phyloP scores from a whole-genome alignment of 805 yeast genomes.

The Zygoascus bituminiphila region DNA sequence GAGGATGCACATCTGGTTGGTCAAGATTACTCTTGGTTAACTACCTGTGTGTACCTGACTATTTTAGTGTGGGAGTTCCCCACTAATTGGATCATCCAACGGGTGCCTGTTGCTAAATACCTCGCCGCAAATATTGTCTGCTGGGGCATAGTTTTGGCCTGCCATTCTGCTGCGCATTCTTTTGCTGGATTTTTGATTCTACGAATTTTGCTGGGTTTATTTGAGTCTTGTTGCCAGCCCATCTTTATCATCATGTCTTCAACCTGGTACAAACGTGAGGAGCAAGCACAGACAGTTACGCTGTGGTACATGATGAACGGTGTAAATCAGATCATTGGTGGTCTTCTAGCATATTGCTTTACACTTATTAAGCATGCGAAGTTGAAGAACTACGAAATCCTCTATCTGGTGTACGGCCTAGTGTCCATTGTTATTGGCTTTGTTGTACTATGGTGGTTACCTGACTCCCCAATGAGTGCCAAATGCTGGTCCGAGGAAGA shows the following conservation, averaged over 20 bases:
- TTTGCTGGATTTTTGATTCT: slow-evolving; percentile 40
- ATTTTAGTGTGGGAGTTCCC: slow-evolving; percentile 39
- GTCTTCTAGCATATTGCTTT: slow-evolving; percentile 41
- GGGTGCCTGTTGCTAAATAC: slow-evolving; percentile 12
- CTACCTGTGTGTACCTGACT: slow-evolving; percentile 23
- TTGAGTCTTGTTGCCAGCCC: slow-evolving; percentile 43
- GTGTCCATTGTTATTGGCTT: slow-evolving; percentile 36
- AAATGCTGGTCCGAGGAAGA: slow-evolving; percentile 37
- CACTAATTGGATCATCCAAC: slow-evolving; percentile 34
- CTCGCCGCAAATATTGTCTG: slow-evolving; percentile 7
- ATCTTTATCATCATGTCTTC: slow-evolving; percentile 46
- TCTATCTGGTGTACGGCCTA: slow-evolving; percentile 49
- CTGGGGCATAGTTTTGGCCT: slow-evolving; percentile 11
- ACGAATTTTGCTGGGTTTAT: slow-evolving; percentile 43
- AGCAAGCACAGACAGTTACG: slow-evolving; percentile 38
- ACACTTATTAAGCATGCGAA: slow-evolving; percentile 27
- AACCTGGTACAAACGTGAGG: slow-evolving; percentile 43
- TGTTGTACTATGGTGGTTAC: slow-evolving; percentile 19
- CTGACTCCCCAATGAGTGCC: slow-evolving; percentile 43
- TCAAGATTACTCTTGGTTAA: slow-evolving; percentile 36
- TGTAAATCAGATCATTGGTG: slow-evolving; percentile 38
- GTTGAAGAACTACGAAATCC: slow-evolving; percentile 41
- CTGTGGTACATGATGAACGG: slow-evolving; percentile 38
- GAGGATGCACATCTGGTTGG: slow-evolving; percentile 34
- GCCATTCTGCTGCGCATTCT: slow-evolving; percentile 28